Conservation (phyloP, 805 yeast species). For the Metschnikowia drakensbergensis region DNA sequence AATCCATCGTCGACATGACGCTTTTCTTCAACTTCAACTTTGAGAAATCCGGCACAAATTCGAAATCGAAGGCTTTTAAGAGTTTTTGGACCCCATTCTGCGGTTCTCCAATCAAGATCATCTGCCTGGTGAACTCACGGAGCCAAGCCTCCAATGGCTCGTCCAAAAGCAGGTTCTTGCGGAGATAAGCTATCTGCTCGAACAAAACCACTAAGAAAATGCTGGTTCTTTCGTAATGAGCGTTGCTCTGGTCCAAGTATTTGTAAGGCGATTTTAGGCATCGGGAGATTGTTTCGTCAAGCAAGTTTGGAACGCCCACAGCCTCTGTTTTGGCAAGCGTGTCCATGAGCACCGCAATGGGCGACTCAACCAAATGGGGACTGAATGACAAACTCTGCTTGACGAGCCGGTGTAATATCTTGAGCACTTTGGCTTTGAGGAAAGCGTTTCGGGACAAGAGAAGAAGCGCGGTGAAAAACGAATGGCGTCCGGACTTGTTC, state of each 20-base stretch:
- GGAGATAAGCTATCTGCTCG: constrained; percentile 66
- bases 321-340: constrained; percentile 34
- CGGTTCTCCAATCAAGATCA: constrained; percentile 60
- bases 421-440: constrained; percentile 9
- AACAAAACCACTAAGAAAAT: constrained; percentile 38
- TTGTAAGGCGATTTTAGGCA: constrained; percentile 75
- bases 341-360: constrained; percentile 50
- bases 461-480: constrained; percentile 66
- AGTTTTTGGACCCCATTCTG: constrained; percentile 20
- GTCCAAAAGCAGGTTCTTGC: constrained; percentile 20
- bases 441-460: constrained; percentile 34
- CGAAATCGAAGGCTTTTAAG: constrained; percentile 8
- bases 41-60: constrained; percentile 3
- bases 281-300: constrained; percentile 76
- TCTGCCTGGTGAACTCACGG: constrained; percentile 41
- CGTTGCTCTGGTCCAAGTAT: constrained; percentile 58
- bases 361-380: constrained; percentile 43
- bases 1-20: constrained; percentile 42
- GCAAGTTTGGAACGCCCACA: constrained; percentile 49
- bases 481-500: constrained; percentile 47
- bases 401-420: constrained; percentile 14
- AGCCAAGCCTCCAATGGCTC: constrained; percentile 45
- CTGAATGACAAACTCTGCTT: constrained; percentile 13
- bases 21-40: constrained; percentile 3
- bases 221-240: constrained; percentile 27